Evolutionary conservation across 129 eudicot species (phyloP), one percentile per base, ranked within the genome.

Genomic region (Cynara cardunculus): DNA sequence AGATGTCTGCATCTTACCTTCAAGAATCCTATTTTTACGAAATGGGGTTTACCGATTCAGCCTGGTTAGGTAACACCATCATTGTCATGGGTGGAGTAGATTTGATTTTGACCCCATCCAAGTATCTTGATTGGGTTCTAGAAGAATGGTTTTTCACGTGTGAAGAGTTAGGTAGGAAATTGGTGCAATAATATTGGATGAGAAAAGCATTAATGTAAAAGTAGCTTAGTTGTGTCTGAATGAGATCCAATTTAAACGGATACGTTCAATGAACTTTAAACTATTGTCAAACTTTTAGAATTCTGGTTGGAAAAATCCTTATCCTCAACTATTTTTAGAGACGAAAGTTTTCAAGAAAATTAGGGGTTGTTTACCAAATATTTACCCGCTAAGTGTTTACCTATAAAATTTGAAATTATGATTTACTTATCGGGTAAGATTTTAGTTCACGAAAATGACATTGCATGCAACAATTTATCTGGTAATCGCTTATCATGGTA

Each of bases 121-220:
- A 7, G 34, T 67, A 78, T 49, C 11, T 11, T 62, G 24, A 67
- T 64, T 37, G 68, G 35, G 71, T 71, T 22, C 68, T 61, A 61
- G 26, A 64, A 71, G 35, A 41, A 30, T 21, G 10, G 3, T 19
- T 19, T 73, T 41, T 39, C 24, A 27, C 80, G 49, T 66, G 84
- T 81, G 84, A 66, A 65, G 25, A 81, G 65, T 37, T 49, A 7
- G 73, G 25, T 80, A 34, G 30, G 31, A 39, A 64, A 28, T 16
- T 49, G 77, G 61, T 80, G 31, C 78, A 72, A 80, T 62, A 21
- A 13, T 39, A 19, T 77, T 65, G 62, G 37, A 32, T 22, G 5
- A 22, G 35, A 53, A 68, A 26, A 25, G 75, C 46, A 39, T 28
- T 19, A 35, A 21, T 79, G 69, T 24, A 53, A 0, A 73, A 73